Evolutionary conservation across 2,329 filamentous ascomycete species (phyloP).

Genomic region (Aspergillus sergii): DNA sequence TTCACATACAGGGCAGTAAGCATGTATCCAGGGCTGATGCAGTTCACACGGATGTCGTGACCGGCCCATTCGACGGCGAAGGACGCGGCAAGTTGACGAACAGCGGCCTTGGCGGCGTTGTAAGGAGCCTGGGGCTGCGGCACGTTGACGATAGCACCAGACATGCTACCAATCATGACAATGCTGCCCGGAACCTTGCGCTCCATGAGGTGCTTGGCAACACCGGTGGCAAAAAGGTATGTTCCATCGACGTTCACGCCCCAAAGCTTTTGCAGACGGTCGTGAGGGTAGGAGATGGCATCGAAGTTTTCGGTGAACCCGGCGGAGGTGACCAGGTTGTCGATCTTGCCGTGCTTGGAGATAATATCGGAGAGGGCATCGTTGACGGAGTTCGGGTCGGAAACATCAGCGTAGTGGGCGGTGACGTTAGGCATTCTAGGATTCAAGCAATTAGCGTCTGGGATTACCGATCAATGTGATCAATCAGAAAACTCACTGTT

Average conservation of each 20-base stretch:
- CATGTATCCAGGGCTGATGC: constrained; percentile 96
- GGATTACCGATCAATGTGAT: background rate
- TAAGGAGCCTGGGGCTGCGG: constrained; percentile 93
- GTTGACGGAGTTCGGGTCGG: constrained; percentile 76
- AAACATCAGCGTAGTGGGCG: constrained; percentile 87
- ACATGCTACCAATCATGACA: constrained; percentile 96
- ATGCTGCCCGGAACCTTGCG: constrained; percentile 79
- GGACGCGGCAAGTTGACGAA: constrained; percentile 82
- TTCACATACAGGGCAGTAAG: constrained; percentile 78
- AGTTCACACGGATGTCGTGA: constrained; percentile 88
- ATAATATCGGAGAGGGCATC: constrained; percentile 71
- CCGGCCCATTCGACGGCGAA: constrained; percentile 93
- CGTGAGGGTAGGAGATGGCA: constrained; percentile 85
- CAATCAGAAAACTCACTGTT: constrained; percentile 54
- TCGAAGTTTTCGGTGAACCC: constrained; percentile 97
- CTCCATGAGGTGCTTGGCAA: constrained; percentile 87
- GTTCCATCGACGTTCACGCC: constrained; percentile 91
- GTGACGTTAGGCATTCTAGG: constrained; percentile 76
- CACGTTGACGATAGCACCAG: constrained; percentile 88
- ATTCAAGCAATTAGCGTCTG: background rate
- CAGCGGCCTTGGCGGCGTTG: constrained; percentile 89
- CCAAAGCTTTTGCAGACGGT: constrained; percentile 92
- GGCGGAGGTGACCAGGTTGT: constrained; percentile 92
- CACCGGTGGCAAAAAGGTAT: constrained; percentile 80
- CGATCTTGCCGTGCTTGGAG: constrained; percentile 75